Evolutionary conservation across 1,284 basidiomycete genomes (phyloP).

Genomic region (Waitea zeae): DNA sequence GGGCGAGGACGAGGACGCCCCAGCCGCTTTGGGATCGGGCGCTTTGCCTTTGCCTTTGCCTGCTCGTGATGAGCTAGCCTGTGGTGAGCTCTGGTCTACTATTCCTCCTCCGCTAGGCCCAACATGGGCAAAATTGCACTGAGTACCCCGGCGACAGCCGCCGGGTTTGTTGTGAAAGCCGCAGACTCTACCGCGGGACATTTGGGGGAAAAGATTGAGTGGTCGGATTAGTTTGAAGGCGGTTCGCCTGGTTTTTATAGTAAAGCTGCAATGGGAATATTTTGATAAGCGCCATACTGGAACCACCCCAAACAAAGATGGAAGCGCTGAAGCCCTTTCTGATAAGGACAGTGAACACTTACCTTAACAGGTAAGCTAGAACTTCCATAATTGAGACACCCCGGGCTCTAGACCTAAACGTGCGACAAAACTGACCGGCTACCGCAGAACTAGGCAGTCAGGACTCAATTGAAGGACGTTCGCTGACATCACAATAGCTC

Average conservation of each 20-base stretch:
- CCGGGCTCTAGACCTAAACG: no score
- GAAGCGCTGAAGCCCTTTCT: no score
- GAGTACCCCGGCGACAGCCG: conserved; percentile 9
- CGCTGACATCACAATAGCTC: no score
- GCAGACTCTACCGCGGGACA: conserved; percentile 8
- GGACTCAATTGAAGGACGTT: no score
- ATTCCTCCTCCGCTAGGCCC: background rate
- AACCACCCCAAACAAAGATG: no score
- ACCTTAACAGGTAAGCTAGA: no score
- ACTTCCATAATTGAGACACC: no score
- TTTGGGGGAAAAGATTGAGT: conserved; percentile 1
- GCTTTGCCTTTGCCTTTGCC: background rate
- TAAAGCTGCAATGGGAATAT: no score
- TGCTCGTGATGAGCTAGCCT: background rate
- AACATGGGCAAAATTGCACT: conserved; percentile 9
- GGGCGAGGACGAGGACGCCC: background rate
- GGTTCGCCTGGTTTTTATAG: background rate
- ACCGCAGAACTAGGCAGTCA: no score
- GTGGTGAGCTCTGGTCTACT: background rate
- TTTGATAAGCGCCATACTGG: no score
- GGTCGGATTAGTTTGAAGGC: background rate
- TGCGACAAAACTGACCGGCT: no score
- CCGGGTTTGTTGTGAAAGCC: conserved; percentile 9
- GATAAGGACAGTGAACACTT: no score
- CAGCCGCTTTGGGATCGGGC: background rate